Base-by-base conservation (phyloP, 768 basidiomycete species). In the Holtermanniella nyarrowii region DNA sequence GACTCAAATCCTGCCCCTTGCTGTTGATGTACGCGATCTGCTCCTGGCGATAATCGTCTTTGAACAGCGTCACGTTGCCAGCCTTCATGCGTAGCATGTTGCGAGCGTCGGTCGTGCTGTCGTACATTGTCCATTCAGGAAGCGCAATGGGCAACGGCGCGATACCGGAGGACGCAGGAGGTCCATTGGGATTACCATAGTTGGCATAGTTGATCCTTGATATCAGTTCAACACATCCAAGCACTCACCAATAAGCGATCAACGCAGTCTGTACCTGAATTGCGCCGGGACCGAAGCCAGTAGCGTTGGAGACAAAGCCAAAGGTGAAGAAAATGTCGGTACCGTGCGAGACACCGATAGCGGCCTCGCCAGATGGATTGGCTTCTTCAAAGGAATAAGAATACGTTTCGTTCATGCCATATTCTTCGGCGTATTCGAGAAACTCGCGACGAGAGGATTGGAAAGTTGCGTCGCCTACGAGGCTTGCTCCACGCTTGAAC, bases 11-110 rank as follows among this genome's bases (percentile, higher is more conserved):
- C 16, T 37, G 31, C 31, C 31, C 31, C 10, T 46, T 11, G 5
- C 12, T 23, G 25, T 46, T 46, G 23, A 46, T 25, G 45, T 46
- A 46, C 45, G 45, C 45, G 20, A 46, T 46, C 45, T 46, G 45
- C 45, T 46, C 45, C 20, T 46, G 16, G 14, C 45, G 16, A 23
- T 46, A 46, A 20, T 46, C 45, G 25, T 46, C 45, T 23, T 46
- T n/a, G 45, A 46, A 18, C 12, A 46, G 11, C 5, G 20, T n/a
- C 20, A 26, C 13, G 16, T 22, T 13, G 45, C 12, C 11, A 13
- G 45, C 16, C 20, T n/a, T 46, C 12, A 46, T 5, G 21, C 16
- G 16, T 13, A 46, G 45, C 45, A 46, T 13, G 25, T 46, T 46
- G 45, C 31, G 31, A 7, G 31, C 31, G 31, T 16, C 31, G 7